phyloP scores from a whole-genome alignment of 305 asterid genomes.

The Solanum hybrid region DNA sequence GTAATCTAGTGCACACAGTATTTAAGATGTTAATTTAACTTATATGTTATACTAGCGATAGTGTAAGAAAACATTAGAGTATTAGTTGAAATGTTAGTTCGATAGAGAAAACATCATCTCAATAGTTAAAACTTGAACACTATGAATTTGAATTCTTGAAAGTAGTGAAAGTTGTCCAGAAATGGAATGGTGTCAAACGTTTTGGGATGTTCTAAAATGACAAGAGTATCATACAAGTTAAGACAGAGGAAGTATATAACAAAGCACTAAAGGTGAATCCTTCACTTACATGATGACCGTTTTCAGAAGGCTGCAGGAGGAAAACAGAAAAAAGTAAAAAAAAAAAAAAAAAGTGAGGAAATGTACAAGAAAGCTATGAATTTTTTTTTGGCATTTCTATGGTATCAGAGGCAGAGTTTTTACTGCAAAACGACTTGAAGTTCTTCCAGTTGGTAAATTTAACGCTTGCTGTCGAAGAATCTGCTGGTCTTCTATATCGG shows the following conservation, averaged over 20 bases:
- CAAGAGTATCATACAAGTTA: background rate
- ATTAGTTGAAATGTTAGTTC: background rate
- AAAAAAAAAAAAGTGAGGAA: constrained; percentile 17
- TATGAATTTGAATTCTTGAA: background rate
- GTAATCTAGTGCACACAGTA: background rate
- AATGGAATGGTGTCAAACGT: background rate
- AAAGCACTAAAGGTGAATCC: background rate
- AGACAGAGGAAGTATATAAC: background rate
- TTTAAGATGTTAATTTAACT: background rate
- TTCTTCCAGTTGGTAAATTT: constrained; percentile 39
- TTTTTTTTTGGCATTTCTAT: background rate
- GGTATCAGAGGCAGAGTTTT: constrained; percentile 32
- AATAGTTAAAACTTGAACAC: background rate
- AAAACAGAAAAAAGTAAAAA: constrained; percentile 11
- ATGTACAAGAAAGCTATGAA: constrained; percentile 1
- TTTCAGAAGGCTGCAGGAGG: constrained; percentile 53
- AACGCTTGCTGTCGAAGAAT: constrained; percentile 57
- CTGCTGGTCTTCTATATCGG: constrained; percentile 60
- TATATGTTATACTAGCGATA: background rate
- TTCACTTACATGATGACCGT: constrained; percentile 58
- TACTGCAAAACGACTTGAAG: constrained; percentile 41
- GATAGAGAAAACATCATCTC: background rate
- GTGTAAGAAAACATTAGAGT: background rate
- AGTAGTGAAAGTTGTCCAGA: background rate
- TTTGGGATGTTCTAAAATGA: background rate